Percentiles rank a stretch among this genome's conserved stretches.
Evolutionary conservation across 2,329 filamentous ascomycete genomes (phyloP).

Genomic region (Bipolaris bicolor): DNA sequence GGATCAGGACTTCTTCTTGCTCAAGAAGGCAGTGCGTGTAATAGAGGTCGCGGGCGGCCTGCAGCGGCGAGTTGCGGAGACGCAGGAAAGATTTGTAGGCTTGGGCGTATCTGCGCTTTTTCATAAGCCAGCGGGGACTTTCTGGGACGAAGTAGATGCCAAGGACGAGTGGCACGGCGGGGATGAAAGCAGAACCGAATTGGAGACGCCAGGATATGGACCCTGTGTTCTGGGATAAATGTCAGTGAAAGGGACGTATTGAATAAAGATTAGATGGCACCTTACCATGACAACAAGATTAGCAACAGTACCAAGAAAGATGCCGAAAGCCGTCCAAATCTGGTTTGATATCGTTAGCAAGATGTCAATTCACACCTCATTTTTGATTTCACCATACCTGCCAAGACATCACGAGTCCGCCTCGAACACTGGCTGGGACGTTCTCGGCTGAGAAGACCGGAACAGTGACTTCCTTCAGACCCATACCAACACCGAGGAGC

Average conservation of each 20-base stretch:
- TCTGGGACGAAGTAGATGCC: slow-evolving; percentile 53
- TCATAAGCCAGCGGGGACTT: slow-evolving; percentile 50
- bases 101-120: slow-evolving; percentile 48
- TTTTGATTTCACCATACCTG: slow-evolving; percentile 28
- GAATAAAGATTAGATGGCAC: background rate
- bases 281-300: slow-evolving; percentile 48
- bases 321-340: slow-evolving; percentile 53
- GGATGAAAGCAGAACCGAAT: slow-evolving; percentile 50
- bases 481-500: slow-evolving; percentile 52
- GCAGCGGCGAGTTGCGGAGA: slow-evolving; percentile 49
- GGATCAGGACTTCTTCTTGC: slow-evolving; percentile 43
- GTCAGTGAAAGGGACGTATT: background rate
- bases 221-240: slow-evolving; percentile 34
- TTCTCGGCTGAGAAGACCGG: slow-evolving; percentile 57
- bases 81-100: slow-evolving; percentile 50
- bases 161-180: slow-evolving; percentile 47
- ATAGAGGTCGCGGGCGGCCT: slow-evolving; percentile 53
- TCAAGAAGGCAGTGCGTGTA: slow-evolving; percentile 49
- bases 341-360: background rate
- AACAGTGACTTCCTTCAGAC: slow-evolving; percentile 53
- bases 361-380: background rate
- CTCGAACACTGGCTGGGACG: slow-evolving; percentile 56
- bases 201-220: slow-evolving; percentile 50
- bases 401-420: slow-evolving; percentile 56
- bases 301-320: slow-evolving; percentile 53